A percentile compares a stretch with the other conserved stretches of the same genome.
phyloP scores from a whole-genome alignment of 2,329 filamentous ascomycete species.

The Phialocephala subalpina region DNA sequence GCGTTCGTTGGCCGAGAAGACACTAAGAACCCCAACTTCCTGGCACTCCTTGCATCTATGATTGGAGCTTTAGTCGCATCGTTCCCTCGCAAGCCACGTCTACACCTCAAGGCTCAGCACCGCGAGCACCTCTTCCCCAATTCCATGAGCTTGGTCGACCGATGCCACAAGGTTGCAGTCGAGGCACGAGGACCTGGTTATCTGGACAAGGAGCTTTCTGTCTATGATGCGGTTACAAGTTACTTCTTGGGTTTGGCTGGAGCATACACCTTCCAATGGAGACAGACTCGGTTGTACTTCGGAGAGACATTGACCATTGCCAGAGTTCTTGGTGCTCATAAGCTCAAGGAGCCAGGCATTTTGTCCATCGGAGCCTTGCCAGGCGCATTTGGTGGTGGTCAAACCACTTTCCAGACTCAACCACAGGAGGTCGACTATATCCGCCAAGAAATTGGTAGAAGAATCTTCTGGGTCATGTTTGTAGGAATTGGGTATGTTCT shows the following conservation, averaged over 20 bases:
- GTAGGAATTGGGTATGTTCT: constrained; percentile 69
- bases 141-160: constrained; percentile 73
- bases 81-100: constrained; percentile 74
- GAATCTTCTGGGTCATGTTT: constrained; percentile 86
- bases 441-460: constrained; percentile 76
- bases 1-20: constrained; percentile 74
- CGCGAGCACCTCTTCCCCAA: constrained; percentile 72
- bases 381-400: constrained; percentile 34
- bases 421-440: constrained; percentile 64
- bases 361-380: constrained; percentile 39
- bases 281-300: constrained; percentile 73
- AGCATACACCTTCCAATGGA: constrained; percentile 73
- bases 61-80: constrained; percentile 76
- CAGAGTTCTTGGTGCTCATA: constrained; percentile 71
- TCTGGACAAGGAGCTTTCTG: constrained; percentile 61
- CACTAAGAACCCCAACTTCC: constrained; percentile 69
- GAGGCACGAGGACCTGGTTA: constrained; percentile 68
- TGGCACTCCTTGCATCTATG: constrained; percentile 79
- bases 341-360: constrained; percentile 52
- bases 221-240: constrained; percentile 74
- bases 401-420: constrained; percentile 21
- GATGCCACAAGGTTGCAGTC: constrained; percentile 74
- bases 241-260: constrained; percentile 76
- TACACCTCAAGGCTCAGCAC: constrained; percentile 73
- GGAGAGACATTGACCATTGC: constrained; percentile 76